Evolutionary conservation across 2,329 filamentous ascomycete species (phyloP).

Genomic region (Fonsecaea pugnacius): DNA sequence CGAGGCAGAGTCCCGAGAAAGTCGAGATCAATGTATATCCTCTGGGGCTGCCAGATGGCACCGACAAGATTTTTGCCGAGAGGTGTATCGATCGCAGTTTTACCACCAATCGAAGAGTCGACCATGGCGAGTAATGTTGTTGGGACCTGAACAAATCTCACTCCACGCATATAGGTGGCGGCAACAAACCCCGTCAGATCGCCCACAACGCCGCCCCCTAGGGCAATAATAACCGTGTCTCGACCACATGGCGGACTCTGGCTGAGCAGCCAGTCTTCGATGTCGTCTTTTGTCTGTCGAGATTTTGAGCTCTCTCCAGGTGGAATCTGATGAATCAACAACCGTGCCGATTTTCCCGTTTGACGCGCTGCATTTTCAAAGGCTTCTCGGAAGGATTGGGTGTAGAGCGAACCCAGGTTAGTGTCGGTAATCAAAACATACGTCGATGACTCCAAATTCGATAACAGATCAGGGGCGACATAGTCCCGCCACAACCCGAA

Average conservation of each 20-base stretch:
- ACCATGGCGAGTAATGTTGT: slow-evolving; percentile 97
- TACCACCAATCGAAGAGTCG: slow-evolving; percentile 96
- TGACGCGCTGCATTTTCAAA: slow-evolving; percentile 57
- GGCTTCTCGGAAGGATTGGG: slow-evolving; percentile 71
- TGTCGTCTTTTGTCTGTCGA: slow-evolving; percentile 87
- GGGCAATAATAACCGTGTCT: slow-evolving; percentile 91
- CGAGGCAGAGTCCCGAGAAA: slow-evolving; percentile 90
- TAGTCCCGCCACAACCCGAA: slow-evolving; percentile 86
- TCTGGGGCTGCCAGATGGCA: slow-evolving; percentile 92
- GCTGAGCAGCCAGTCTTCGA: slow-evolving; percentile 95
- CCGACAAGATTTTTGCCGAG: slow-evolving; percentile 95
- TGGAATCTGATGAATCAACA: slow-evolving; percentile 83
- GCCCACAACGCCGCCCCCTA: slow-evolving; percentile 95
- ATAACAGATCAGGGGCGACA: slow-evolving; percentile 78
- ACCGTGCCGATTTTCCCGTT: slow-evolving; percentile 58
- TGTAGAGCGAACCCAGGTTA: slow-evolving; percentile 80
- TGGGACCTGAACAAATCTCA: slow-evolving; percentile 94
- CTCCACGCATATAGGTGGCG: slow-evolving; percentile 96
- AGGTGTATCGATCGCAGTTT: slow-evolving; percentile 96
- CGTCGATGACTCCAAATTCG: slow-evolving; percentile 78
- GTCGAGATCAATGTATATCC: slow-evolving; percentile 90
- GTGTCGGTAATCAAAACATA: slow-evolving; percentile 98
- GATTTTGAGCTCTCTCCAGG: slow-evolving; percentile 95
- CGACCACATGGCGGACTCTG: slow-evolving; percentile 82
- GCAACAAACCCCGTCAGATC: slow-evolving; percentile 98